Percentiles rank a stretch among this genome's conserved stretches.
Evolutionary conservation across 2,329 filamentous ascomycete species (phyloP).

Genomic region (Venturia aucupariae): DNA sequence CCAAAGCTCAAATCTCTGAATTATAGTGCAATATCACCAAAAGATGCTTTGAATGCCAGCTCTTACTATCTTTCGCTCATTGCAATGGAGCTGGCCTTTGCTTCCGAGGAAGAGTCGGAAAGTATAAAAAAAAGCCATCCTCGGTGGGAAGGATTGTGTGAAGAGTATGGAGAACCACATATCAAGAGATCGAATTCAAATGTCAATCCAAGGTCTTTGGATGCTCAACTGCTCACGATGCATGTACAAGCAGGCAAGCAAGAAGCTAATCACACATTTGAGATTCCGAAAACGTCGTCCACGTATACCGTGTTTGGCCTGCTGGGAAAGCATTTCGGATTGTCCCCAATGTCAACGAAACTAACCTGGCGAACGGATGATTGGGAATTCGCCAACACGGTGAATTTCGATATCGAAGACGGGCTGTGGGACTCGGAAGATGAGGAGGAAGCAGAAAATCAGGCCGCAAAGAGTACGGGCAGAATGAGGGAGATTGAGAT

Average conservation of each 20-base stretch:
- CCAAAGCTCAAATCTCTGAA: constrained; percentile 60
- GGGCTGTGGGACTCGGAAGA: constrained; percentile 34
- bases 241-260: constrained; percentile 37
- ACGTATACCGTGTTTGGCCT: constrained; percentile 76
- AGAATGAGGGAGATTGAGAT: constrained; percentile 71
- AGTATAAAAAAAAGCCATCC: constrained; percentile 56
- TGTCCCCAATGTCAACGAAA: constrained; percentile 54
- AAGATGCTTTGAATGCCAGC: constrained; percentile 79
- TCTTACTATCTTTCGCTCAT: constrained; percentile 88
- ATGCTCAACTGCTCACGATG: constrained; percentile 61
- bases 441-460: constrained; percentile 29
- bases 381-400: constrained; percentile 49
- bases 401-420: constrained; percentile 30
- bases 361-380: constrained; percentile 87
- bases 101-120: constrained; percentile 43
- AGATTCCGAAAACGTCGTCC: constrained; percentile 66
- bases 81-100: constrained; percentile 59
- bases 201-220: constrained; percentile 70
- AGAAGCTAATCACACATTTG: constrained; percentile 24
- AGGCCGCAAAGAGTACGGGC: constrained; percentile 25
- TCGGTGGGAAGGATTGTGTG: constrained; percentile 65
- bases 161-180: constrained; percentile 62
- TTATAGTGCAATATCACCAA: constrained; percentile 55
- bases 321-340: constrained; percentile 59
- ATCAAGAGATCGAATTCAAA: constrained; percentile 39